These are phyloP conservation scores for Cercospora citrullina DNA, from an alignment of 2,329 filamentous ascomycete genomes.

Conservation along the genomic window DNA sequence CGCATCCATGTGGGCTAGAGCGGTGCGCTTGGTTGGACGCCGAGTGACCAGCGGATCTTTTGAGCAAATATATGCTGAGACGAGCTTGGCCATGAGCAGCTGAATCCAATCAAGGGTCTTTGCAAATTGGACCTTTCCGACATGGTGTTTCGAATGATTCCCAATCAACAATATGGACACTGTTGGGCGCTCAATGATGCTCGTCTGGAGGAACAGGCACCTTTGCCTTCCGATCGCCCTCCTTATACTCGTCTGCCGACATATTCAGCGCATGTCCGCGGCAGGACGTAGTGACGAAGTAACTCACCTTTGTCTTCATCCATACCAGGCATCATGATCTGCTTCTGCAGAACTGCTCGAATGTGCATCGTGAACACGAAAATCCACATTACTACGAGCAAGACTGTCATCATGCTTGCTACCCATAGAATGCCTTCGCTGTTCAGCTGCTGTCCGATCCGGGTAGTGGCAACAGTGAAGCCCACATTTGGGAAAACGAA, in stretches of 20 bases:
- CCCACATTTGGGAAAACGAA: constrained; percentile 68
- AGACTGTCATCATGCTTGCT: constrained; percentile 57
- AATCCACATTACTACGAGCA: constrained; percentile 57
- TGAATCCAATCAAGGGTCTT: neutral
- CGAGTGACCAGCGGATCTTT: constrained; percentile 1
- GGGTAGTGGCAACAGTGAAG: constrained; percentile 60
- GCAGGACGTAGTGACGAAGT: neutral
- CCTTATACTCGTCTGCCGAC: neutral
- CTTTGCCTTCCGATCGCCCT: neutral
- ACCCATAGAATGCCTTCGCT: constrained; percentile 57
- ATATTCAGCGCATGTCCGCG: neutral
- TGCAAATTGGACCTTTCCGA: neutral
- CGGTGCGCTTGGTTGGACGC: neutral
- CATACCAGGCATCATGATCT: constrained; percentile 60
- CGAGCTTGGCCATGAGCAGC: neutral
- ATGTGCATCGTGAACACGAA: constrained; percentile 52
- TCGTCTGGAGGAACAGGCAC: neutral
- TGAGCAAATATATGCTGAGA: neutral
- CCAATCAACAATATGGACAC: too few species aligned
- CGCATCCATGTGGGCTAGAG: neutral
- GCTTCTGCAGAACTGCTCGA: constrained; percentile 51
- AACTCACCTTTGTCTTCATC: constrained; percentile 56
- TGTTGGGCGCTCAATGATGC: neutral
- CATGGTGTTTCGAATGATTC: neutral
- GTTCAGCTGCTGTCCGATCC: constrained; percentile 52